A percentile compares a stretch with the other conserved stretches of the same genome.
Evolutionary conservation across 1,139 yeast species (phyloP).

Genomic region (Nakaseomyces kungkrabaensis): DNA sequence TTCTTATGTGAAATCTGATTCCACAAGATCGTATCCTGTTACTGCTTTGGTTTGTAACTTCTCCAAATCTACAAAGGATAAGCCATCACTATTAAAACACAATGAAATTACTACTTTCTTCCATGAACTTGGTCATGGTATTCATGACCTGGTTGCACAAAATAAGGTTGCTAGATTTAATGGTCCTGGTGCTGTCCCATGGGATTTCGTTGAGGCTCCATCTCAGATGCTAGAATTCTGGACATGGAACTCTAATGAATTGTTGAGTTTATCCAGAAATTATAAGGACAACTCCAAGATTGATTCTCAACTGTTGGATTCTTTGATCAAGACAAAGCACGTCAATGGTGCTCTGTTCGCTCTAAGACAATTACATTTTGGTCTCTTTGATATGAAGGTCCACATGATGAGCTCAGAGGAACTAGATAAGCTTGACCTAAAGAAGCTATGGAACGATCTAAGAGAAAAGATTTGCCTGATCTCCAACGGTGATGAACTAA

Average conservation of each 20-base stretch:
- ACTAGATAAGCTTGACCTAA: slow-evolving; percentile 38
- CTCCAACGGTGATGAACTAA: slow-evolving; percentile 42
- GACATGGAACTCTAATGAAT: slow-evolving; percentile 66
- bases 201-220: slow-evolving; percentile 88
- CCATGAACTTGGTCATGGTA: slow-evolving; percentile 88
- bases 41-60: slow-evolving; percentile 80
- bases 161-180: slow-evolving; percentile 59
- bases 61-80: slow-evolving; percentile 59
- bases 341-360: slow-evolving; percentile 65
- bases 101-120: slow-evolving; percentile 73
- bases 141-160: slow-evolving; percentile 63
- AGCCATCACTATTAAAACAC: slow-evolving; percentile 71
- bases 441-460: slow-evolving; percentile 51
- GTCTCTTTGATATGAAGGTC: slow-evolving; percentile 61
- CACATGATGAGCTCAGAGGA: slow-evolving; percentile 40
- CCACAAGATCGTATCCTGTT: slow-evolving; percentile 51
- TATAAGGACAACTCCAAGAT: slow-evolving; percentile 52
- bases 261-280: slow-evolving; percentile 54
- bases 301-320: slow-evolving; percentile 47
- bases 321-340: slow-evolving; percentile 56
- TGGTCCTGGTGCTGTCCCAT: slow-evolving; percentile 59
- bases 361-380: slow-evolving; percentile 69
- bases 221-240: slow-evolving; percentile 84
- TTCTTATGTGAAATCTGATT: slow-evolving; percentile 44
- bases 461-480: slow-evolving; percentile 51